Conservation (phyloP, 257 asterid genomes). For the Solanum medicagineum region DNA sequence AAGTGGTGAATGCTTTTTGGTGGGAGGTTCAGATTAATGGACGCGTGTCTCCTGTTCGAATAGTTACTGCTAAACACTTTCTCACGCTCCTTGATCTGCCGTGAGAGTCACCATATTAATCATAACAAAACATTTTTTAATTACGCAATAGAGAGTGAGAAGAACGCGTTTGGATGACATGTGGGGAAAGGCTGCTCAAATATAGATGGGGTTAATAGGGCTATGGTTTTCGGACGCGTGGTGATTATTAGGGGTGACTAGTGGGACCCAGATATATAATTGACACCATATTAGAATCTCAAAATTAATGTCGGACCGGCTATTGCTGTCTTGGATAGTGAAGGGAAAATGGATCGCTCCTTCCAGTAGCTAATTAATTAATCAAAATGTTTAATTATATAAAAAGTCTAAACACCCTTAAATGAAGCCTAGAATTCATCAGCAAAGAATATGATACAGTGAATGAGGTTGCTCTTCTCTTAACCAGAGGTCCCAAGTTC, state of each 20-base stretch:
- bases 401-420: too few species aligned
- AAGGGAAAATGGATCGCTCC: background rate
- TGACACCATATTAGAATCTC: background rate
- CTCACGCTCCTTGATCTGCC: background rate
- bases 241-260: background rate
- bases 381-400: too few species aligned
- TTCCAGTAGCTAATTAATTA: too few species aligned
- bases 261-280: background rate
- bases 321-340: background rate
- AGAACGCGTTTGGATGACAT: background rate
- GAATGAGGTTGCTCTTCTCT: too few species aligned
- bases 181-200: background rate
- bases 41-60: slow-evolving; percentile 37
- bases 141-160: background rate
- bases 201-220: background rate
- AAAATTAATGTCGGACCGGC: background rate
- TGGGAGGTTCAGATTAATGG: slow-evolving; percentile 11
- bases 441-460: too few species aligned
- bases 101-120: background rate
- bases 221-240: background rate
- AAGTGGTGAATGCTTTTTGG: slow-evolving; percentile 26
- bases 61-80: background rate
- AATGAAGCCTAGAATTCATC: too few species aligned
- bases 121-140: too few species aligned
- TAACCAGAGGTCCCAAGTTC: fast-evolving